These are phyloP conservation scores for Ilyonectria robusta DNA, from an alignment of 2,329 filamentous ascomycete genomes.

Conservation along the genomic window DNA sequence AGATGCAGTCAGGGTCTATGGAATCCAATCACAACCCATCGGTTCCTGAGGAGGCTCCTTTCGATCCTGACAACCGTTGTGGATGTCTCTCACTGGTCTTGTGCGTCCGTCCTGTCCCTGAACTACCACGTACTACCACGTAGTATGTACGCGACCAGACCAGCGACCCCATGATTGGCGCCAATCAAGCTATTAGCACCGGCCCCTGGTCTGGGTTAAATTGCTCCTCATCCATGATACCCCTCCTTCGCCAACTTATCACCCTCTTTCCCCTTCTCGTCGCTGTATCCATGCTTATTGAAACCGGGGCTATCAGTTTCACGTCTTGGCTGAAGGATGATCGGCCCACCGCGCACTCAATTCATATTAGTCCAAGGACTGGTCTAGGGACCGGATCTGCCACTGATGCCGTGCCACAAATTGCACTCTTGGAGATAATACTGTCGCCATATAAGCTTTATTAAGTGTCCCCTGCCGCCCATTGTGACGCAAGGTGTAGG, in stretches of 20 bases:
- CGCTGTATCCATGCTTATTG: slow-evolving; percentile 27
- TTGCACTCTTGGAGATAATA: slow-evolving; percentile 22
- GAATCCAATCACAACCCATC: slow-evolving; percentile 1
- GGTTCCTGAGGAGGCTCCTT: not conserved
- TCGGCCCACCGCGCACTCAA: slow-evolving; percentile 31
- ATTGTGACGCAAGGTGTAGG: slow-evolving; percentile 20
- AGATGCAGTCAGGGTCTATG: not conserved
- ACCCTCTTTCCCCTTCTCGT: slow-evolving; percentile 3
- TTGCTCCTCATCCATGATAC: slow-evolving; percentile 19
- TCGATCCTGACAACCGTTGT: not conserved
- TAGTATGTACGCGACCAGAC: not conserved
- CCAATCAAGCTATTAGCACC: slow-evolving; percentile 5
- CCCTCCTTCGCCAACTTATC: slow-evolving; percentile 1
- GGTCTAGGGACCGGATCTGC: slow-evolving; percentile 14
- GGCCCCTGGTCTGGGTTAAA: slow-evolving; percentile 24
- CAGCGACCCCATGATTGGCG: not conserved
- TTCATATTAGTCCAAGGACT: slow-evolving; percentile 43
- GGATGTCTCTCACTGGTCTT: too few relatives aligned
- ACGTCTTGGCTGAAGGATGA: slow-evolving; percentile 41
- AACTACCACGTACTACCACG: not conserved
- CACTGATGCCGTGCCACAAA: slow-evolving; percentile 32
- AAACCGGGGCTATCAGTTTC: slow-evolving; percentile 41
- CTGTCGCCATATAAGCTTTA: slow-evolving; percentile 31
- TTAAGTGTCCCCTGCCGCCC: slow-evolving; percentile 43
- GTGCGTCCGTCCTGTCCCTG: not conserved